Percentiles rank a stretch among this genome's conserved stretches.
These are phyloP conservation scores for Lasiodiplodia theobromae DNA, from an alignment of 2,329 filamentous ascomycete species.

Conservation along the genomic window DNA sequence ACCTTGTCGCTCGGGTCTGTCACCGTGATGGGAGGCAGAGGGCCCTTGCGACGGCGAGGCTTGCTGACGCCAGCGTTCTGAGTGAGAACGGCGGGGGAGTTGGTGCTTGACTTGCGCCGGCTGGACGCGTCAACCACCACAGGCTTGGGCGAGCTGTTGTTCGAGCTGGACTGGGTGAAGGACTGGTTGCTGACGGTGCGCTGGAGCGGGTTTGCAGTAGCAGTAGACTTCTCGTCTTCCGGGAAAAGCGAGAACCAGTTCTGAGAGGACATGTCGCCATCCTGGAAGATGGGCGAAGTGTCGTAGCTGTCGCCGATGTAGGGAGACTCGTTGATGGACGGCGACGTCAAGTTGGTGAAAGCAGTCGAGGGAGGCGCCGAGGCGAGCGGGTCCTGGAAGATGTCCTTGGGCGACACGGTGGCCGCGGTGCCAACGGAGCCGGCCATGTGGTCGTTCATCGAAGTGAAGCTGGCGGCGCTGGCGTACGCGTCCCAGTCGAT, in stretches of 20 bases:
- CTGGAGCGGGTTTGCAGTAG: conserved; percentile 46
- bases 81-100: conserved; percentile 57
- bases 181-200: conserved; percentile 50
- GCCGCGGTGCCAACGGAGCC: conserved; percentile 41
- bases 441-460: conserved; percentile 51
- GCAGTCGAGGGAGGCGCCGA: conserved; percentile 84
- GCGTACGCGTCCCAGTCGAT: conserved; percentile 37
- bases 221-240: conserved; percentile 47
- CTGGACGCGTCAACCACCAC: conserved; percentile 39
- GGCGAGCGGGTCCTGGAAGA: conserved; percentile 72
- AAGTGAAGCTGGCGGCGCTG: conserved; percentile 45
- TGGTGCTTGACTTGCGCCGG: conserved; percentile 50
- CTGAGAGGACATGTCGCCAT: conserved; percentile 62
- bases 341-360: conserved; percentile 85
- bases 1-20: conserved; percentile 72
- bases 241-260: conserved; percentile 81
- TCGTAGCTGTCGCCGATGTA: conserved; percentile 74
- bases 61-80: conserved; percentile 74
- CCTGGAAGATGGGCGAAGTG: conserved; percentile 77
- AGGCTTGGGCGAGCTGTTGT: conserved; percentile 42
- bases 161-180: conserved; percentile 45
- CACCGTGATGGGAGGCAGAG: conserved; percentile 78
- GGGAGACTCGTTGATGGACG: conserved; percentile 78
- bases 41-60: conserved; percentile 79
- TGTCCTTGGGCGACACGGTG: conserved; percentile 85